Evolutionary conservation across 768 basidiomycete genomes (phyloP), one percentile per base, ranked within the genome.

Genomic region (Mycena sanguinolenta): DNA sequence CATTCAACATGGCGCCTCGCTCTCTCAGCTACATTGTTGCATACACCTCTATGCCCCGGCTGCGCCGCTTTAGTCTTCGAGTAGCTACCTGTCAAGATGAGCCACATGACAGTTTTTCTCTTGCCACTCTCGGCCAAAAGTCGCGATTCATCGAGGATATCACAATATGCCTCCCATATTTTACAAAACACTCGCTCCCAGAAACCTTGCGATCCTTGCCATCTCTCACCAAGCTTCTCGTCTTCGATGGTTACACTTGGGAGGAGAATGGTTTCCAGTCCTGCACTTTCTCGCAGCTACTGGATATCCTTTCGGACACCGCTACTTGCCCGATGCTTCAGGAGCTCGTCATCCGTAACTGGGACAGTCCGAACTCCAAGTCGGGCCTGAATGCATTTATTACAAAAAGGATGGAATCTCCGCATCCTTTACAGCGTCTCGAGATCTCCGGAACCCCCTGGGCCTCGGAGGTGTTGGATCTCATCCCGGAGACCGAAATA

Each of bases 181-280:
- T 39, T 14, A 39, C 39, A 39, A 14, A 7, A 39, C 39, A 39
- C 3, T 39, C 39, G 16, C 39, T 39, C 82, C 81, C 9, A 85
- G 84, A 10, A 86, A 53, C 28, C 12, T 19, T 53, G 28, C 52
- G 14, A 10, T 28, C 52, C 28, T 19, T 53, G 10, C 28, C 52
- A 17, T 53, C 52, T 10, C 52, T 53, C 14, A 53, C 52, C 21
- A 53, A 16, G 52, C 52, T 53, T 53, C 4, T 53, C 14, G 52
- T 53, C 9, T 39, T 39, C 16, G 39, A 39, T 14, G 39, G 10
- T 10, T 39, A 10, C 9, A 14, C 39, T 17, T 39, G 39, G 39
- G 39, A 39, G 3, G 16, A 39, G 9, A 14, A 39, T 14, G 13
- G 10, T 14, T 7, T 39, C 16, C 13, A 39, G 3, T 14, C 39